Base-by-base conservation (phyloP, 495 filamentous ascomycete species). In the Aspergillus hancockii region DNA sequence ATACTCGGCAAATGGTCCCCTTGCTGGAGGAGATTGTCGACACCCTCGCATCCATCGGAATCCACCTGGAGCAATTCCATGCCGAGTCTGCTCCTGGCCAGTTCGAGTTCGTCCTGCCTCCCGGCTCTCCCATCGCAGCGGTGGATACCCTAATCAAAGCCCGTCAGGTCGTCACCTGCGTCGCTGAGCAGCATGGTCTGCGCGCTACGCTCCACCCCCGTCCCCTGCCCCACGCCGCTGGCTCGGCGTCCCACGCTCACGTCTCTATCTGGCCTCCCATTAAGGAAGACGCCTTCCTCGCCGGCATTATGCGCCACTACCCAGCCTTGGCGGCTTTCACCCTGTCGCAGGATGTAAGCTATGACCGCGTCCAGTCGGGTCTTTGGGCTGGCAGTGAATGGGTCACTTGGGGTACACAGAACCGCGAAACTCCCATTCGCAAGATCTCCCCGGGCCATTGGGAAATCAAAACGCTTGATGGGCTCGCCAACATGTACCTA, bases 121-220 rank as follows among this genome's bases (percentile, higher is more conserved):
- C 90, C 0, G 74, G 78, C 0, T 68, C 82, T 0, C 88, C 92
- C 0, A 69, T 94, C 4, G 70, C 78, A 5, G 90, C 91, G 0
- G 83, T 91, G 45, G 92, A 95, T 72, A 81, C 81, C 1, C 79
- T 96, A 6, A 71, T 92, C 12, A 85, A 89, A 63, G 83, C 91
- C 1, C 84, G 90, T 1, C 84, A 91, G 61, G 83, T 88, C 46
- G 83, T 96, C 64, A 71, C 72, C 8, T 73, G 78, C 5, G 62
- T 76, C 25, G 71, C 68, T 28, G 72, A 75, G 25, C 55, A 61
- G 25, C 66, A 78, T 54, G 69, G 72, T 18, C 76, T 90, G 52
- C 84, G 87, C 1, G 85, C 91, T n/a, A 94, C 91, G 0, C 79
- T 94, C 0, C 81, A 90, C 60, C 92, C 92, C 0, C 89, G 88